These are phyloP conservation scores for Poa pratensis DNA, from an alignment of 176 grass and related monocot genomes.

Conservation along the genomic window DNA sequence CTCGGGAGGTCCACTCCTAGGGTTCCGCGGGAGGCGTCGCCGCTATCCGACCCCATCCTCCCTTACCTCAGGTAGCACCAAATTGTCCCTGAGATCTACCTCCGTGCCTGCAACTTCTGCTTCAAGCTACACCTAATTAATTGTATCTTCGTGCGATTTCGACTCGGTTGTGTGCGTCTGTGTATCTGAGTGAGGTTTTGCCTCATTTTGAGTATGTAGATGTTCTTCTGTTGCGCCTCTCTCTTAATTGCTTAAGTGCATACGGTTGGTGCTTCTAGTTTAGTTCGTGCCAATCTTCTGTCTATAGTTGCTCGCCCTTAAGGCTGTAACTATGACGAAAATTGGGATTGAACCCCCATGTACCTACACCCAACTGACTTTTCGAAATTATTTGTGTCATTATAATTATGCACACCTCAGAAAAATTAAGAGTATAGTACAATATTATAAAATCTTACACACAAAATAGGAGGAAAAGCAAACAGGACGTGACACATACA, in stretches of 20 bases:
- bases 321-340: neutral
- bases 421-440: neutral
- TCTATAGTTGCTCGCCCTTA: neutral
- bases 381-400: neutral
- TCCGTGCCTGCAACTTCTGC: neutral
- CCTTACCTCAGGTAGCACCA: constrained; percentile 64
- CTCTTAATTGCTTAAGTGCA: neutral
- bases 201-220: neutral
- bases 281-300: neutral
- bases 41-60: constrained; percentile 66
- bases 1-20: constrained; percentile 40
- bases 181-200: neutral
- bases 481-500: neutral
- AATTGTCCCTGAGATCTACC: neutral
- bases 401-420: neutral
- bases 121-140: neutral
- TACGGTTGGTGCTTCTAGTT: constrained; percentile 4
- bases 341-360: neutral
- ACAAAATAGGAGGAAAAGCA: neutral
- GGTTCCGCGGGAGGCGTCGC: constrained; percentile 34
- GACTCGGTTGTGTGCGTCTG: neutral
- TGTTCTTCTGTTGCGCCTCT: neutral
- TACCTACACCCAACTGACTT: neutral
- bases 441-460: neutral
- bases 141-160: neutral